Conservation (phyloP, 257 asterid species). For the Anisodus tanguticus region DNA sequence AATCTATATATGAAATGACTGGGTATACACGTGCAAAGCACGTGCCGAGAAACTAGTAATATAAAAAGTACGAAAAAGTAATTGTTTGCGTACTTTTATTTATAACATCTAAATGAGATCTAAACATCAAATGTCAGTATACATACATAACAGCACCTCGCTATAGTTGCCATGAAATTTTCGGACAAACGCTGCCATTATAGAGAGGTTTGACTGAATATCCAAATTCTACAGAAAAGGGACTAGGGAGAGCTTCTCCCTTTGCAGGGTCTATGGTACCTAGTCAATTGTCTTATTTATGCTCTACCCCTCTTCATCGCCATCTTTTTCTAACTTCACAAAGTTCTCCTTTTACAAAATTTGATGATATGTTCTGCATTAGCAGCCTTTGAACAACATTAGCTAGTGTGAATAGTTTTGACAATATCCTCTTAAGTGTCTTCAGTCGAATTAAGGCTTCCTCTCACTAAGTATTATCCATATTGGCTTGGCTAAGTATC, state of each 20-base stretch:
- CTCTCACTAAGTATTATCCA: not conserved
- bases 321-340: not conserved
- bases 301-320: not conserved
- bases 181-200: too few species aligned
- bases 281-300: not conserved
- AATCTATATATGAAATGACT: too few species aligned
- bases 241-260: not conserved
- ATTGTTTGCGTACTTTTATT: too few species aligned
- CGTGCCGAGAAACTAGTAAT: too few species aligned
- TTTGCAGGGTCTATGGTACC: not conserved
- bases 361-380: not conserved
- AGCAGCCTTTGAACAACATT: conserved; percentile 2
- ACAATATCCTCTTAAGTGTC: not conserved
- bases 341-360: not conserved
- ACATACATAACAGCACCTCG: too few species aligned
- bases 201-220: not conserved
- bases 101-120: too few species aligned
- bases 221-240: not conserved
- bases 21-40: too few species aligned
- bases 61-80: too few species aligned
- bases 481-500: conserved; percentile 1
- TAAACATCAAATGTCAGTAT: too few species aligned
- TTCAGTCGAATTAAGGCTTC: not conserved
- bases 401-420: not conserved
- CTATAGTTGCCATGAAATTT: too few species aligned